Percentiles rank a stretch among this genome's conserved stretches.
phyloP scores from a whole-genome alignment of 1,284 basidiomycete genomes.

The Fomitiporia mediterranea region DNA sequence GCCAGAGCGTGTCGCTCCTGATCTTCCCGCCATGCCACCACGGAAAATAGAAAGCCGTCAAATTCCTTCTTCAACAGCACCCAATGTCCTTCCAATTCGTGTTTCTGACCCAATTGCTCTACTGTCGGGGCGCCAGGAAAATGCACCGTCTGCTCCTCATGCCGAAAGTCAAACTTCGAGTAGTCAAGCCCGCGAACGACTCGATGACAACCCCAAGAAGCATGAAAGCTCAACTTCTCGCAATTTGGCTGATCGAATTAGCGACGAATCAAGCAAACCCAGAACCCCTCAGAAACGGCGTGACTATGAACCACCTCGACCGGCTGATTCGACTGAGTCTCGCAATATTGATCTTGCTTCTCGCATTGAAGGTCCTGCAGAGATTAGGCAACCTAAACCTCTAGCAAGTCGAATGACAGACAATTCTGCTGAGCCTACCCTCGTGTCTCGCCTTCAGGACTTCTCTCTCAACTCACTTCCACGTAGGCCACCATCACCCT shows the following conservation, averaged over 20 bases:
- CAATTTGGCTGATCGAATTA: background rate
- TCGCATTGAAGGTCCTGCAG: background rate
- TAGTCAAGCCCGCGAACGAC: background rate
- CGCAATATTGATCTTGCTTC: background rate
- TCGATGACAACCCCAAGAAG: background rate
- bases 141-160: too few species aligned
- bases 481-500: background rate
- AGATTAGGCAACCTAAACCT: too few species aligned
- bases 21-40: background rate
- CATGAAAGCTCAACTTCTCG: background rate
- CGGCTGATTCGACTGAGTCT: background rate
- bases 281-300: background rate
- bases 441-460: background rate
- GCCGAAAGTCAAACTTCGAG: background rate
- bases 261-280: background rate
- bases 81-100: too few species aligned
- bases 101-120: too few species aligned
- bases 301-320: background rate
- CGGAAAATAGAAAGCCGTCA: too few species aligned
- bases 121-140: too few species aligned
- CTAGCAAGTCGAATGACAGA: background rate
- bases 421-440: background rate
- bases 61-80: too few species aligned
- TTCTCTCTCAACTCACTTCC: background rate
- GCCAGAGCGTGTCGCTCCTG: background rate